Percentiles rank a stretch among this genome's conserved stretches.
Conservation (phyloP, 2,329 filamentous ascomycete genomes). For the Hymenoscyphus scutula region DNA sequence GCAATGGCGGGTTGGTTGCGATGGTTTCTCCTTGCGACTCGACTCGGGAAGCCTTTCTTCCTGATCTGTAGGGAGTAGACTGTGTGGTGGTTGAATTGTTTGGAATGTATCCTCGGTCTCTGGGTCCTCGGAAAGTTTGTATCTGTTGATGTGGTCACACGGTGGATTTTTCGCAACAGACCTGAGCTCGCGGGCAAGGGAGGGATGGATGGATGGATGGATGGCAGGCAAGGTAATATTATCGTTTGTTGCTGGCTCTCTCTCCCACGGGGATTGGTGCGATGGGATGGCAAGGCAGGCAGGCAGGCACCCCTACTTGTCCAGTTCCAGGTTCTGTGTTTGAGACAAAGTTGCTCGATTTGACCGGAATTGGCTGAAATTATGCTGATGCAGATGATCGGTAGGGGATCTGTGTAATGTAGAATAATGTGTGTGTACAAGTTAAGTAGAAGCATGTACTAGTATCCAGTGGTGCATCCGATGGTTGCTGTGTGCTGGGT, state of each 20-base stretch:
- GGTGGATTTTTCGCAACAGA: slow-evolving; percentile 20
- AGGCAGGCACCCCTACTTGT: background rate
- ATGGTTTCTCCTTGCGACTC: slow-evolving; percentile 1
- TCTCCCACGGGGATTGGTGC: slow-evolving; percentile 7
- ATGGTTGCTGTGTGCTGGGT: background rate
- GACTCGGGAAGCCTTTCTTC: background rate
- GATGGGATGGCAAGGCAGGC: background rate
- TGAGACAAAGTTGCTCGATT: background rate
- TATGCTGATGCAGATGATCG: background rate
- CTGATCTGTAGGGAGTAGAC: too few relatives aligned
- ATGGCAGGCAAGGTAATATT: slow-evolving; percentile 15
- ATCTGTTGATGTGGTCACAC: slow-evolving; percentile 25
- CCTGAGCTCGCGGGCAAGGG: background rate
- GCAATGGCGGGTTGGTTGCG: background rate
- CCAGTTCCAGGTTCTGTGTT: background rate
- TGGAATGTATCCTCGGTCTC: slow-evolving; percentile 3
- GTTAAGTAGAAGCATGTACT: too few relatives aligned
- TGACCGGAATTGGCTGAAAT: background rate
- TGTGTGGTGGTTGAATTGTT: background rate
- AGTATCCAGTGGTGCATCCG: background rate
- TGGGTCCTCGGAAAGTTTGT: background rate
- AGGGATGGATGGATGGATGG: slow-evolving; percentile 13
- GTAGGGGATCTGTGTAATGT: slow-evolving; percentile 5
- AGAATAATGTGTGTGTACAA: too few relatives aligned
- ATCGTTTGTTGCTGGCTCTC: slow-evolving; percentile 25